Evolutionary conservation across 495 filamentous ascomycete genomes (phyloP).

Genomic region (Hypoxylon cercidicola): DNA sequence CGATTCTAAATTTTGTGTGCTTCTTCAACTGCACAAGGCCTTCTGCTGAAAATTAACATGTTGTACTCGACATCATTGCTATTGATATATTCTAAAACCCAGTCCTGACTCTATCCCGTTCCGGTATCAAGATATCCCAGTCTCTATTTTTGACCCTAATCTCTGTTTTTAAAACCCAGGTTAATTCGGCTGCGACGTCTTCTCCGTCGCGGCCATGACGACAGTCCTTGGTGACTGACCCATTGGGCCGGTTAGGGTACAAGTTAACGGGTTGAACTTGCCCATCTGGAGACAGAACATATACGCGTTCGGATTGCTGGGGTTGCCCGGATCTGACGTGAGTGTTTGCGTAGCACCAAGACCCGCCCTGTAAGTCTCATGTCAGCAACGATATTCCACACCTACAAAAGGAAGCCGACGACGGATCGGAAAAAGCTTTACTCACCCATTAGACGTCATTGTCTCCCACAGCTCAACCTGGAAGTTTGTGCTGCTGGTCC

Average conservation of each 20-base stretch:
- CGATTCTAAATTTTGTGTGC: too few relatives aligned
- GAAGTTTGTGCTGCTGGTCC: conserved; percentile 35
- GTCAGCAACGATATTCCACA: conserved; percentile 15
- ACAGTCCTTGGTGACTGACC: conserved; percentile 21
- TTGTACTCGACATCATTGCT: background rate
- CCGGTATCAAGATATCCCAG: conserved; percentile 2
- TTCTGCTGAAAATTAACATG: too few relatives aligned
- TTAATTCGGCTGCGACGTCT: conserved; percentile 27
- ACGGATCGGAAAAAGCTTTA: background rate
- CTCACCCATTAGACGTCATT: conserved; percentile 34
- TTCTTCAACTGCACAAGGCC: too few relatives aligned
- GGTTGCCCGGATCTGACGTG: conserved; percentile 23
- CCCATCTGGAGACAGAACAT: conserved; percentile 44
- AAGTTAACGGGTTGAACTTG: conserved; percentile 43
- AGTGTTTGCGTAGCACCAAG: conserved; percentile 34
- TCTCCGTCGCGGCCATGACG: conserved; percentile 22
- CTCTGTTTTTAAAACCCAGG: background rate
- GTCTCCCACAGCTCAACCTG: conserved; percentile 38
- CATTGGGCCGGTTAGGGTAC: conserved; percentile 30
- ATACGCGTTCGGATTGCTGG: conserved; percentile 38
- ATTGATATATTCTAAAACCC: background rate
- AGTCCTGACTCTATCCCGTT: conserved; percentile 15
- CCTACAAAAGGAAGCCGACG: background rate
- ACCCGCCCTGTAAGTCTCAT: conserved; percentile 19
- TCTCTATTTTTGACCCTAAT: conserved; percentile 9